Evolutionary conservation across 106 monocot species (phyloP), one percentile per base, ranked within the genome.

Genomic region (Dendrobium chrysotoxum): DNA sequence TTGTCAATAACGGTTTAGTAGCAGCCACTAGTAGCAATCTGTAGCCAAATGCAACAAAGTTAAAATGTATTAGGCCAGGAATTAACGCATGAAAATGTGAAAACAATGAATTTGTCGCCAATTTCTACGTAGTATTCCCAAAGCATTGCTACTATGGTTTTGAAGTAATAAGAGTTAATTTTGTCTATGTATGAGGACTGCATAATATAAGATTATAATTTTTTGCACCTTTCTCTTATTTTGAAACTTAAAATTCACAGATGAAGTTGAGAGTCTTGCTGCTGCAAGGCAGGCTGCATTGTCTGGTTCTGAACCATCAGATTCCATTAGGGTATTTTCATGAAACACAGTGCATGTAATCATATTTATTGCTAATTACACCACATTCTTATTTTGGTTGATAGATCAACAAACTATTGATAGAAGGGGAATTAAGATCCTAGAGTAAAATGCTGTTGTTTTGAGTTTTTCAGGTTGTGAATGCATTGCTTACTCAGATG

Each of bases 241-340:
- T 50, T 74, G 20, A 74, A 42, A 41, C 3, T 7, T 41, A 1
- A 18, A 83, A 85, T 75, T 78, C 85, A 23, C 79, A 99, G 99
- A 99, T 93, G 99, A 99, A 90, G 99, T 99, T 76, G 95, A 99
- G 90, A 99, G 95, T 82, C 95, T 99, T 85, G 95, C 95, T 81
- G 95, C 95, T 88, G 95, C 95, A 17, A 88, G 99, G 84, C 89
- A 99, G 31, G 95, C 99, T 72, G 95, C 95, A 26, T 82, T 99
- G 44, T 99, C 99, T 85, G 99, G 99, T 61, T 95, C 95, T 58
- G 99, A 99, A 83, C 95, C 95, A 65, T 99, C 95, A 79, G 99
- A 99, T 71, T 99, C 99, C 21, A 95, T 99, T 80, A 87, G 99
- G 87, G 99, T 99, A 86, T 53, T 73, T 12, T 23, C 46, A 47